These are phyloP conservation scores for Zygosaccharomyces rouxii DNA, from an alignment of 805 yeast species.

Conservation along the genomic window DNA sequence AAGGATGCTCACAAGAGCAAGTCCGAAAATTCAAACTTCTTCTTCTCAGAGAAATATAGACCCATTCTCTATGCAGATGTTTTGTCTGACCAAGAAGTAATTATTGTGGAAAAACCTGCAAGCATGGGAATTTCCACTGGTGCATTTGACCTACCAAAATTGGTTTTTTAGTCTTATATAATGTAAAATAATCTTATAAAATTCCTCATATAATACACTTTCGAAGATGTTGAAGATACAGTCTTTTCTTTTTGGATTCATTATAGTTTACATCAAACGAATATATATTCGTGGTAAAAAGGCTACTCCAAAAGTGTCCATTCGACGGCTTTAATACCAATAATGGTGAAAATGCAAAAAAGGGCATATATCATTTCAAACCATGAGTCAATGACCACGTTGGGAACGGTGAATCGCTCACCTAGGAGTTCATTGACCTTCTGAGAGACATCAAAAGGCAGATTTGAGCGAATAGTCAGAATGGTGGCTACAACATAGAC, in stretches of 20 bases:
- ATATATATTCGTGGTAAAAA: neutral
- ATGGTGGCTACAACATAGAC: slow-evolving; percentile 39
- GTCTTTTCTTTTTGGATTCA: no score
- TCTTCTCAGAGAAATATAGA: slow-evolving; percentile 71
- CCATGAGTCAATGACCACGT: slow-evolving; percentile 38
- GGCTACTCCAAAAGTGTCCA: slow-evolving; percentile 9
- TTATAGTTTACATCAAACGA: no score
- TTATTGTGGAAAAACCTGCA: slow-evolving; percentile 74
- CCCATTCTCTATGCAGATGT: slow-evolving; percentile 61
- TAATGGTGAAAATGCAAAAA: slow-evolving; percentile 31
- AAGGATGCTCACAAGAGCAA: slow-evolving; percentile 25
- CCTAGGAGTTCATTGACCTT: slow-evolving; percentile 34
- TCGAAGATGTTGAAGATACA: neutral
- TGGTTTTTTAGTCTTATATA: slow-evolving; percentile 38
- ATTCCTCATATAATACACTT: neutral
- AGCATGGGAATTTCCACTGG: slow-evolving; percentile 50
- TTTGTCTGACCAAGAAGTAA: slow-evolving; percentile 51
- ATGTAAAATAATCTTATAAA: slow-evolving; percentile 1
- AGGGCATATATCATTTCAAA: slow-evolving; percentile 38
- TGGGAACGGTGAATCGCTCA: slow-evolving; percentile 28
- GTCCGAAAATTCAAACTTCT: slow-evolving; percentile 49
- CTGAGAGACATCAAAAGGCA: slow-evolving; percentile 34
- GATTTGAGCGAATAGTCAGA: slow-evolving; percentile 38
- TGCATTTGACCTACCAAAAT: slow-evolving; percentile 61
- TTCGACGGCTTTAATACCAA: slow-evolving; percentile 30